Evolutionary conservation across 106 monocot species (phyloP), one percentile per base, ranked within the genome.

Genomic region (Apostasia shenzhenica): DNA sequence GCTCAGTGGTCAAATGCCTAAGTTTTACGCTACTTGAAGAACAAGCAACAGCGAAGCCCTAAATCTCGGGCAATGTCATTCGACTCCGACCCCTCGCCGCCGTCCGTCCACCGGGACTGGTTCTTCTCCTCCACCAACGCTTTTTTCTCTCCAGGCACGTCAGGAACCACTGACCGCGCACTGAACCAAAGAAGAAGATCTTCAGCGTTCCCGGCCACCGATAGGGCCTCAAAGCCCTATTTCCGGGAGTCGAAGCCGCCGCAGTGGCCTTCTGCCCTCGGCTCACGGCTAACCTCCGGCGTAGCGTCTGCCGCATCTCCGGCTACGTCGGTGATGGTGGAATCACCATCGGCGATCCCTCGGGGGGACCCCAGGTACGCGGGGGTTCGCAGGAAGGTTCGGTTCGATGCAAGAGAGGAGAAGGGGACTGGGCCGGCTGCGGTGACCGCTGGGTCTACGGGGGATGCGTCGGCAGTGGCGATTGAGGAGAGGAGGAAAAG

Each of bases 51-150:
- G 57, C 14, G 7, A 4, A 58, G 2, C 39, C 41, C 57, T 54
- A 44, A 47, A 42, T n/a, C 14, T 46, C 14, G 26, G 48, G 65
- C 48, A 14, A 82, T 82, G 82, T 59, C 77, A 14, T 41, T 57
- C 11, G 82, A 82, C 9, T 70, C 82, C 8, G 69, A 72, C 45
- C 8, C 71, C 1, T 67, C 85, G 8, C 70, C 81, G 41, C 70
- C 73, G 8, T 49, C 69, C 10, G 2, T 41, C 49, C 63, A 72
- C 78, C 75, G 85, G 6, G 86, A 86, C 59, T 86, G 86, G 86
- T 82, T 83, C 72, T 86, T 86, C 72, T 77, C 62, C 52, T 69
- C 40, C 57, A 57, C 26, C 67, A 49, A 59, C 69, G 73, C 49
- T 8, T 57, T 37, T 72, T 80, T 64, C 79, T 74, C 63, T 76